Evolutionary conservation across 768 basidiomycete species (phyloP), one percentile per base, ranked within the genome.

Genomic region (Hygrocybe coccinea): DNA sequence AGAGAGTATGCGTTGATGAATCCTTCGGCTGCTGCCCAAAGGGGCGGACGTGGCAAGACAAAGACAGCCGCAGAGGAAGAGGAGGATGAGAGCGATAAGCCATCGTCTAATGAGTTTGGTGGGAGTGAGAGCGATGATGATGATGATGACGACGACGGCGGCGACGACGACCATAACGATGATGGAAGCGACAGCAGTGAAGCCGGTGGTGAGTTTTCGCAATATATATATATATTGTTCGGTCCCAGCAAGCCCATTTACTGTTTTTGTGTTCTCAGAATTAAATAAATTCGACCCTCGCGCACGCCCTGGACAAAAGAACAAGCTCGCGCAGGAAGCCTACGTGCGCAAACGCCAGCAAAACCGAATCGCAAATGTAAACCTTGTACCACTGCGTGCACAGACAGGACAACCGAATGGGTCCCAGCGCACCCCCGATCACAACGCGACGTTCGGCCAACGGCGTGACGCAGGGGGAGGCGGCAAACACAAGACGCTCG

Each of bases 1-100:
- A 78, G 90, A 63, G 97, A 98, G 74, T 98, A 79, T 68, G 89
- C 86, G n/a, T 71, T 98, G 60, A 82, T 97, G 67, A 94, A 98
- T 69, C 95, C 95, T 12, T 95, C 93, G 17, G 72, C 86, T 9
- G 83, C 74, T n/a, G 78, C 81, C 29, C 79, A 80, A 65, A 81
- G 76, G 67, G 66, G 57, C 22, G 64, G 62, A 52, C 64, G 61
- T 34, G 56, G 50, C 17, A 71, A 76, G 59, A 69, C 71, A 49
- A 90, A 81, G 77, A 95, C 91, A 1, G 91, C 87, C 1, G 89
- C 91, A 22, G 89, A 94, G 64, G 84, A 90, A 35, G 91, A 95
- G 60, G 90, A 90, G 29, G 94, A 94, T 15, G 90, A 92, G 66
- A 90, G 86, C 61, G 89, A 91, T 56, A 83, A 78, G 65, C 54